These are phyloP conservation scores for Blastocystis sp. DNA, from an alignment of 352 stramenopile species.

Conservation along the genomic window DNA sequence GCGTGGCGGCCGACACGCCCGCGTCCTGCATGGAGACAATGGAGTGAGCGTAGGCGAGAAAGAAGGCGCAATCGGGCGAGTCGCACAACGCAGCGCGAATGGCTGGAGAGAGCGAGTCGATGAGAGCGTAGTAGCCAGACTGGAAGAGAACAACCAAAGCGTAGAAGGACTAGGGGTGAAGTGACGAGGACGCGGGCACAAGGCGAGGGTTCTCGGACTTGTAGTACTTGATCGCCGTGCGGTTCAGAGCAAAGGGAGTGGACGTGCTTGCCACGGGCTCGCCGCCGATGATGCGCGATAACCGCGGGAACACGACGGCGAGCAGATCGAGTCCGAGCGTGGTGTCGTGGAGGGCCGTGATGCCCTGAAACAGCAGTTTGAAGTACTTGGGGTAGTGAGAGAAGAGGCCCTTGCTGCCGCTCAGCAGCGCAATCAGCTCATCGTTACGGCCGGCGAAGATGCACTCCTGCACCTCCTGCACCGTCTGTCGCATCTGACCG, in stretches of 20 bases:
- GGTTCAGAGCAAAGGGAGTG: constrained; percentile 26
- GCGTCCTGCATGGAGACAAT: not conserved
- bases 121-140: not conserved
- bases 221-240: constrained; percentile 48
- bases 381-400: constrained; percentile 55
- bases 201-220: constrained; percentile 4
- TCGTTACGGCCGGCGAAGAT: not conserved
- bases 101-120: not conserved
- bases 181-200: not conserved
- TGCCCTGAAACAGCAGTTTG: constrained; percentile 10
- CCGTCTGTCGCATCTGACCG: not conserved
- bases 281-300: not conserved
- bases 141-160: constrained; percentile 5
- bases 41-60: not conserved
- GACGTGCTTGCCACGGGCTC: not conserved
- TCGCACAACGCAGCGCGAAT: not conserved
- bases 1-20: not conserved
- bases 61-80: not conserved
- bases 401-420: not conserved
- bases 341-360: constrained; percentile 29
- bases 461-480: not conserved
- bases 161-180: not conserved
- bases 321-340: constrained; percentile 16
- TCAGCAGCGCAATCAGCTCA: not conserved
- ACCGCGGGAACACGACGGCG: constrained; percentile 26